Evolutionary conservation across 768 basidiomycete species (phyloP), one percentile per base, ranked within the genome.

Genomic region (Collybia nuda): DNA sequence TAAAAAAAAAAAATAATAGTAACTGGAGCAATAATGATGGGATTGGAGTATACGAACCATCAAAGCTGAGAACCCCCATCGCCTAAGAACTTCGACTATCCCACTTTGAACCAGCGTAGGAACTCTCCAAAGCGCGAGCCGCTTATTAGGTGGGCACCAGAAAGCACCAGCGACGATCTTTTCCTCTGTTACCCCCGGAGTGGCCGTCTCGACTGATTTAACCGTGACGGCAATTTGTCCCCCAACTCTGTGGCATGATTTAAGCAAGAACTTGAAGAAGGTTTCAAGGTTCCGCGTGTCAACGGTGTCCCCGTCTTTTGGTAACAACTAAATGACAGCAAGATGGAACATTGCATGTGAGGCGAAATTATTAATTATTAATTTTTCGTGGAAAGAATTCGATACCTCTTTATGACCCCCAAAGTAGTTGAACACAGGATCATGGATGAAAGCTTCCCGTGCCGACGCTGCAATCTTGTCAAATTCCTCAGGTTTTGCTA

Each of bases 371-470:
- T 32, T n/a, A n/a, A n/a, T n/a, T n/a, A n/a, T n/a, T n/a, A n/a
- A n/a, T n/a, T n/a, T 32, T 14, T 32, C 9, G 32, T 32, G 32
- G 12, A 32, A 32, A 4, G 24, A 11, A 32, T 2, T 11, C 14
- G 32, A n/a, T 32, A 66, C 66, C 55, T 64, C 52, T 15, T 52
- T 50, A 32, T 64, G 52, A 35, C 51, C 55, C 1, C 60, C 65
- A 43, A 65, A 63, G 53, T 63, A 70, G 35, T 63, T 62, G 41
- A 62, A 59, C 4, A 62, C 60, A 9, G 68, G 66, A 48, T 68
- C 66, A 5, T 56, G 49, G 1, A 59, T 42, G 51, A 68, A 70
- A 5, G 68, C 68, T 24, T 52, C 43, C 8, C 47, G 29, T 2
- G 54, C 57, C 12, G 62, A 36, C 18, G 56, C 44, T 7, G 57